Evolutionary conservation across 2,329 filamentous ascomycete genomes (phyloP).

Genomic region (Aspergillus thermomutatus): DNA sequence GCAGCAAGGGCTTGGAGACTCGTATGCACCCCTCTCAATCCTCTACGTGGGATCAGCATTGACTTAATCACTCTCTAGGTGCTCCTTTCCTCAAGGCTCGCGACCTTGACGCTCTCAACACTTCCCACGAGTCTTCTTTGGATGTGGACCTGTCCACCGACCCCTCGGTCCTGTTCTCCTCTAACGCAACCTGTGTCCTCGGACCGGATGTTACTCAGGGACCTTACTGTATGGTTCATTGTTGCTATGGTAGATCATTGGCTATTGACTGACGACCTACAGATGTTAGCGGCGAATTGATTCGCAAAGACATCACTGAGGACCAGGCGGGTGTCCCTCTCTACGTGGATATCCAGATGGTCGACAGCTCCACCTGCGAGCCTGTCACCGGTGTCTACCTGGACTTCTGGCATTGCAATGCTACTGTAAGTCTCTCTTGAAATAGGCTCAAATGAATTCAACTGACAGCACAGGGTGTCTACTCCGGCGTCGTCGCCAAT

Average conservation of each 20-base stretch:
- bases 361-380: constrained; percentile 42
- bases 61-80: constrained; percentile 6
- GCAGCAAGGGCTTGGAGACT: constrained; percentile 35
- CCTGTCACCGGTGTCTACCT: constrained; percentile 34
- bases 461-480: constrained; percentile 29
- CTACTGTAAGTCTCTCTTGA: constrained; percentile 24
- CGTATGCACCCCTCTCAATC: constrained; percentile 13
- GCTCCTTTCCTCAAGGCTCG: constrained; percentile 29
- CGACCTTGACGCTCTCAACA: constrained; percentile 34
- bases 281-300: constrained; percentile 38
- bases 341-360: constrained; percentile 41
- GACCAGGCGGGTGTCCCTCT: constrained; percentile 36
- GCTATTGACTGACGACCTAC: neutral
- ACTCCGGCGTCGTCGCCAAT: constrained; percentile 35
- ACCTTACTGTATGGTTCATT: constrained; percentile 45
- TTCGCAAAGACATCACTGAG: constrained; percentile 36
- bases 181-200: constrained; percentile 45
- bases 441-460: neutral
- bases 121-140: constrained; percentile 38
- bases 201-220: constrained; percentile 54
- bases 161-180: constrained; percentile 27
- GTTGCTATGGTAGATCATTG: neutral
- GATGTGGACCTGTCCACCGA: constrained; percentile 20
- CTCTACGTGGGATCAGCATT: neutral
- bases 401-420: constrained; percentile 43